Conservation (phyloP, 108 stramenopile species). For the Nannochloropsis oceanica region DNA sequence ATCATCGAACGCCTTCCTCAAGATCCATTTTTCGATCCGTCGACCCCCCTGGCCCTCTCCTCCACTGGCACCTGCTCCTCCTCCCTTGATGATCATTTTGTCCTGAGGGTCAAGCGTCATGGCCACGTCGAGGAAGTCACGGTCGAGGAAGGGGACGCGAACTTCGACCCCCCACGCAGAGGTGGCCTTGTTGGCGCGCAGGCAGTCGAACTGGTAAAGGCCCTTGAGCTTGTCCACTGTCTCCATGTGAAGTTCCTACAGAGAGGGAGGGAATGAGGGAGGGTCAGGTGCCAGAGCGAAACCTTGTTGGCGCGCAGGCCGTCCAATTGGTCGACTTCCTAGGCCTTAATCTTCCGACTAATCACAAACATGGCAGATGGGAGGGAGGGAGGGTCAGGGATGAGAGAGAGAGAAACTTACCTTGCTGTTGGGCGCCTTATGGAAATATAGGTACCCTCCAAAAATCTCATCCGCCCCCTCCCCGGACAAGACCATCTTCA, state of each 20-base stretch:
- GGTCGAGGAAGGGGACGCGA: constrained; percentile 90
- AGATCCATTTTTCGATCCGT: constrained; percentile 83
- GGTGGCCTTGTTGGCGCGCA: constrained; percentile 96
- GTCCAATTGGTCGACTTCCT: not conserved
- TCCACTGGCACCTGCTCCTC: constrained; percentile 32
- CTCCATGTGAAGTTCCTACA: not conserved
- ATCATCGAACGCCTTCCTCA: constrained; percentile 93
- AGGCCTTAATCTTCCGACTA: not conserved
- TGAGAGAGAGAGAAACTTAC: not conserved
- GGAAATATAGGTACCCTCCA: constrained; percentile 98
- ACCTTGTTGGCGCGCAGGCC: not conserved
- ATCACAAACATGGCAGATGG: not conserved
- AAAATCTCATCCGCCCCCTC: constrained; percentile 97
- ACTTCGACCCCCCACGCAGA: constrained; percentile 95
- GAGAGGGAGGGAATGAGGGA: not conserved
- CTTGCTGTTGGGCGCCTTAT: constrained; percentile 82
- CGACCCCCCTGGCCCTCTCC: not conserved
- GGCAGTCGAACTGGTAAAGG: constrained; percentile 90
- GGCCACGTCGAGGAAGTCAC: constrained; percentile 82
- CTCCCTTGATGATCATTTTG: constrained; percentile 70
- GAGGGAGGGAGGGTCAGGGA: not conserved
- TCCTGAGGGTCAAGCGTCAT: constrained; percentile 85
- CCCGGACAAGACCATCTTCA: constrained; percentile 97
- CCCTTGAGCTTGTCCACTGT: constrained; percentile 9
- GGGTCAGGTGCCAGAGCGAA: not conserved